Evolutionary conservation across 1,284 basidiomycete genomes (phyloP), one percentile per base, ranked within the genome.

Genomic region (Rhodotorula sp.): DNA sequence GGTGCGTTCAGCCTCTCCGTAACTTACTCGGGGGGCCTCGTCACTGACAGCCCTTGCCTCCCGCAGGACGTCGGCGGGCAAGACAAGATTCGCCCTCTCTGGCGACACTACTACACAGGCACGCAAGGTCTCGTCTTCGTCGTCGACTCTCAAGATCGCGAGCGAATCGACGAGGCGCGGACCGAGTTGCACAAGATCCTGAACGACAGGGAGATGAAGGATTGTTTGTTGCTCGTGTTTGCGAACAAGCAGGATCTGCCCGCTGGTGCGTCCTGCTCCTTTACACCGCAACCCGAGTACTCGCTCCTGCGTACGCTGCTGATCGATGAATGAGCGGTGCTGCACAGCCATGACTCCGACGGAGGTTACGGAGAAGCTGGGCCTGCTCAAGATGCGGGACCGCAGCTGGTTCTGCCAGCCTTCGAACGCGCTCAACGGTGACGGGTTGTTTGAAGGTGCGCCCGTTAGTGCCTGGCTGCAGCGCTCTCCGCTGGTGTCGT

Each of bases 161-260:
- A 95, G 77, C 87, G 95, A 72, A 90, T 99, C 78, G 94, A 97
- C 79, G 96, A 99, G 82, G 96, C 95, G 49, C 89, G 93, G 77
- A 90, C 92, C 79, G 95, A 99, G 82, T 84, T 99, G 59, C 95
- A 99, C 80, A 87, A 94, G 66, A 99, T 99, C 83, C 85, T 99
- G 79, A 91, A 90, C 73, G 95, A 99, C 81, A 85, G 95, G 73
- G 96, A 99, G 82, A 98, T 99, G 95, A 92, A 92, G 82, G 94
- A 98, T 76, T 98, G 94, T 79, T 81, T 98, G 68, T 81, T 99
- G 79, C 88, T 99, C 72, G 95, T 99, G 47, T 99, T 99, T 83
- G 95, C 96, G 30, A 99, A 97, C 84, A 99, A 99, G 84, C 96
- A 99, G 83, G 96, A 99, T 86, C 83, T 99, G 74, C 94, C 94